A percentile compares a stretch with the other conserved stretches of the same genome.
Conservation (phyloP, 495 filamentous ascomycete species). For the Penicillium fimorum region DNA sequence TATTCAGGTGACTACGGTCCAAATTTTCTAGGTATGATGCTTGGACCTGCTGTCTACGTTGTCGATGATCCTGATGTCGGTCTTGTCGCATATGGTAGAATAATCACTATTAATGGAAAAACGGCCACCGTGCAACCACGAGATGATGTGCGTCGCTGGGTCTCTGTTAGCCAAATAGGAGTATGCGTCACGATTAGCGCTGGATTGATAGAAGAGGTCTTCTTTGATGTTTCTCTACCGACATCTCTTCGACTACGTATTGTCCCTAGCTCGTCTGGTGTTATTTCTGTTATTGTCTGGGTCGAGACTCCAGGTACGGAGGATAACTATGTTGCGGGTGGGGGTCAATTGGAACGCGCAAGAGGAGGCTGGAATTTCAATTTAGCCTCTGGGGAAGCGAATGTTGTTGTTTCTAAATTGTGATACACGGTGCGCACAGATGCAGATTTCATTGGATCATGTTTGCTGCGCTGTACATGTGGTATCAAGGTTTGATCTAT, state of each 20-base stretch:
- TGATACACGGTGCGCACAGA: neutral
- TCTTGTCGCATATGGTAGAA: neutral
- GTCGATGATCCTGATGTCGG: neutral
- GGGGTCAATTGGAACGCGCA: neutral
- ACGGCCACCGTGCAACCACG: neutral
- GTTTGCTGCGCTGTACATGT: neutral
- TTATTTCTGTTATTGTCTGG: constrained; percentile 9
- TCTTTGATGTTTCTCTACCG: neutral
- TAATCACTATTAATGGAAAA: neutral
- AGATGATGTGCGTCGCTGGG: neutral
- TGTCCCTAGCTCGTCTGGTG: neutral
- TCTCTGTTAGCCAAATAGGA: neutral
- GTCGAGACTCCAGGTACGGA: constrained; percentile 14
- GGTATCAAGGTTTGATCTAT: neutral
- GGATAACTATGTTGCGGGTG: neutral
- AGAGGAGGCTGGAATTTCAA: constrained; percentile 16
- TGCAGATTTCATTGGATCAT: neutral
- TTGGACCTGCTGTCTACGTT: neutral
- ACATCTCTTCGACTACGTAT: neutral
- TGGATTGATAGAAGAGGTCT: neutral
- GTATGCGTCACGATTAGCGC: neutral
- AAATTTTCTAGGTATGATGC: constrained; percentile 43
- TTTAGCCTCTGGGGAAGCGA: constrained; percentile 6
- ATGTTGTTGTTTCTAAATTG: constrained; percentile 11
- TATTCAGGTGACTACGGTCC: constrained; percentile 55